These are phyloP conservation scores for Melanomma pulvis-pyrius DNA, from an alignment of 495 filamentous ascomycete species.

Conservation along the genomic window DNA sequence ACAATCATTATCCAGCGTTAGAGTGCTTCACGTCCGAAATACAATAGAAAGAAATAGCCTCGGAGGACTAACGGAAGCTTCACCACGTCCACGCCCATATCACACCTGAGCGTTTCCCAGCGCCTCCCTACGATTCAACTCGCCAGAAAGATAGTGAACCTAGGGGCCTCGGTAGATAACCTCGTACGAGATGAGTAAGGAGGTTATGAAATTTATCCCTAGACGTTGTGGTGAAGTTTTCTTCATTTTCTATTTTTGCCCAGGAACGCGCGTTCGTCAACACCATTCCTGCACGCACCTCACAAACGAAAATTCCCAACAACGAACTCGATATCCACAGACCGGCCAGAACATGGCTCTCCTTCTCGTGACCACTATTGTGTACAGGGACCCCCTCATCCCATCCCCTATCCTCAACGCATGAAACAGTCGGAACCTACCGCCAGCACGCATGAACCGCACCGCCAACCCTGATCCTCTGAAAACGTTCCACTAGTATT, in stretches of 20 bases:
- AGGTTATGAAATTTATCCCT: neutral
- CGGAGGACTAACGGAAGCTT: neutral
- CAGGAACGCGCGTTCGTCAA: neutral
- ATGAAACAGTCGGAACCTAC: neutral
- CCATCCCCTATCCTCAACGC: neutral
- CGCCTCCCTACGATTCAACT: neutral
- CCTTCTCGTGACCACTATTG: neutral
- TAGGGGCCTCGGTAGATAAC: neutral
- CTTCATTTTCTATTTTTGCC: neutral
- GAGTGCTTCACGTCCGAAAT: too few species aligned
- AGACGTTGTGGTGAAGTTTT: neutral
- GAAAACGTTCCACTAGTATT: neutral
- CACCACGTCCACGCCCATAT: neutral
- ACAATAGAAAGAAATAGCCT: neutral
- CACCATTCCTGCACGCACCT: neutral
- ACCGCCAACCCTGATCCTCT: neutral
- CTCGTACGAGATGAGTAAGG: neutral
- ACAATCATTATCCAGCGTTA: neutral
- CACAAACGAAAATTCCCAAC: neutral
- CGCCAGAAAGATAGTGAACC: neutral
- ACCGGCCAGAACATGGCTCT: too few species aligned
- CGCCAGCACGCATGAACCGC: neutral
- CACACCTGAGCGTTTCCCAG: neutral
- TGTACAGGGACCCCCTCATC: neutral
- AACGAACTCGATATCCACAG: too few species aligned